These are phyloP conservation scores for Botrytis tulipae DNA, from an alignment of 2,329 filamentous ascomycete genomes.

Conservation along the genomic window DNA sequence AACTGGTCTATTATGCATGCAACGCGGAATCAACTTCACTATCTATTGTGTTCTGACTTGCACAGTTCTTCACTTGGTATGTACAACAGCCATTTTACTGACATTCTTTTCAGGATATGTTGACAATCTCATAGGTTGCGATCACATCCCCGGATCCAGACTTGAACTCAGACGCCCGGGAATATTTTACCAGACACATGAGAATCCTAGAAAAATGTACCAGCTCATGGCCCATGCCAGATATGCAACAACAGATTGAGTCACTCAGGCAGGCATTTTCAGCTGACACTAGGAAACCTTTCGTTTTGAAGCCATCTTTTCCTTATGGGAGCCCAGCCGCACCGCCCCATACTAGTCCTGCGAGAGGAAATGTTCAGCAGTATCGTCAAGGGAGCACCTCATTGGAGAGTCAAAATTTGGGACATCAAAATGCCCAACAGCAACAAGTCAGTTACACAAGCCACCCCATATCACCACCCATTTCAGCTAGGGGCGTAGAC, in stretches of 20 bases:
- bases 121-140: slow-evolving; percentile 61
- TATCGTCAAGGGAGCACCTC: slow-evolving; percentile 35
- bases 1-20: slow-evolving; percentile 83
- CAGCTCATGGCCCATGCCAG: slow-evolving; percentile 79
- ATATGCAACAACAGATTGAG: slow-evolving; percentile 87
- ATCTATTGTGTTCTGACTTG: slow-evolving; percentile 92
- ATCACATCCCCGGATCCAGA: slow-evolving; percentile 91
- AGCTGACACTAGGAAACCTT: slow-evolving; percentile 77
- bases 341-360: slow-evolving; percentile 31
- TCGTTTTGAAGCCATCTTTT: slow-evolving; percentile 84
- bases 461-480: slow-evolving; percentile 77
- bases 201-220: slow-evolving; percentile 85
- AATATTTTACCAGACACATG: slow-evolving; percentile 93
- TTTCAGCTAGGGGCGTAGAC: slow-evolving; percentile 69
- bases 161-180: slow-evolving; percentile 77
- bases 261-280: slow-evolving; percentile 89
- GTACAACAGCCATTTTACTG: slow-evolving; percentile 41
- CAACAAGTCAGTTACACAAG: slow-evolving; percentile 61
- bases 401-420: slow-evolving; percentile 47
- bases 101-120: slow-evolving; percentile 17
- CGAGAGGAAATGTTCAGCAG: slow-evolving; percentile 27
- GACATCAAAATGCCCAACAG: slow-evolving; percentile 51
- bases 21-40: slow-evolving; percentile 89
- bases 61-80: slow-evolving; percentile 87
- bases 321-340: slow-evolving; percentile 73